Evolutionary conservation across 1,284 basidiomycete species (phyloP).

Genomic region (Apiotrichum domesticum): DNA sequence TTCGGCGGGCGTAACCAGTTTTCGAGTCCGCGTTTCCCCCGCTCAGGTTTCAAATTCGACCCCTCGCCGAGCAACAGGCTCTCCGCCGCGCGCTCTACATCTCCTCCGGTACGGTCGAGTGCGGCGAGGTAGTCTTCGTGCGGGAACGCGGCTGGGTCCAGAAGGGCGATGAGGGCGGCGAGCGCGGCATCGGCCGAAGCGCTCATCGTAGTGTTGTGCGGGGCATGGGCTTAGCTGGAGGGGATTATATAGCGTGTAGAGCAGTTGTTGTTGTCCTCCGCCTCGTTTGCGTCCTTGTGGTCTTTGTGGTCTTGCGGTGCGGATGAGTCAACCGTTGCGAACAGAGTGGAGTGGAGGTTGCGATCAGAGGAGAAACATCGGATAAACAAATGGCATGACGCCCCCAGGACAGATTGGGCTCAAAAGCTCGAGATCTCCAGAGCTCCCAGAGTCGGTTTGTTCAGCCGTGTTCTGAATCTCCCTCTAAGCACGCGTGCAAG

Average conservation of each 20-base stretch:
- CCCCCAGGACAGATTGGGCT: too few relatives aligned
- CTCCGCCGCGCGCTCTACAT: slow-evolving; percentile 57
- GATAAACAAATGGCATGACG: too few relatives aligned
- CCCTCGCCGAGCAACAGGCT: slow-evolving; percentile 35
- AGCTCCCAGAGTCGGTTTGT: too few relatives aligned
- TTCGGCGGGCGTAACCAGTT: slow-evolving; percentile 4
- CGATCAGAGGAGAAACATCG: not conserved
- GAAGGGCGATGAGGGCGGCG: slow-evolving; percentile 34
- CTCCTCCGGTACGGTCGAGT: slow-evolving; percentile 57
- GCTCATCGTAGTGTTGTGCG: too few relatives aligned
- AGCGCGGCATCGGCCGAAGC: slow-evolving; percentile 25
- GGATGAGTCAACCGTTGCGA: slow-evolving; percentile 9
- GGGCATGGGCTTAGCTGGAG: too few relatives aligned
- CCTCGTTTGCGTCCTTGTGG: too few relatives aligned
- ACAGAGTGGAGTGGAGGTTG: not conserved
- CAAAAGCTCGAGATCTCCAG: too few relatives aligned
- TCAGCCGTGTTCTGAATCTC: too few relatives aligned
- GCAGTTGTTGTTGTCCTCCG: too few relatives aligned
- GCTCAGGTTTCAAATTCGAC: not conserved
- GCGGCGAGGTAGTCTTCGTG: slow-evolving; percentile 52
- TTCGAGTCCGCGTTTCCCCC: not conserved
- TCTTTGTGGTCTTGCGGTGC: not conserved
- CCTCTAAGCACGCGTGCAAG: too few relatives aligned
- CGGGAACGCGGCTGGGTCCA: slow-evolving; percentile 38
- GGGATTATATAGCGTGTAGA: too few relatives aligned